Base-by-base conservation (phyloP, 2,329 filamentous ascomycete species). In the Cryphonectria naterciae region DNA sequence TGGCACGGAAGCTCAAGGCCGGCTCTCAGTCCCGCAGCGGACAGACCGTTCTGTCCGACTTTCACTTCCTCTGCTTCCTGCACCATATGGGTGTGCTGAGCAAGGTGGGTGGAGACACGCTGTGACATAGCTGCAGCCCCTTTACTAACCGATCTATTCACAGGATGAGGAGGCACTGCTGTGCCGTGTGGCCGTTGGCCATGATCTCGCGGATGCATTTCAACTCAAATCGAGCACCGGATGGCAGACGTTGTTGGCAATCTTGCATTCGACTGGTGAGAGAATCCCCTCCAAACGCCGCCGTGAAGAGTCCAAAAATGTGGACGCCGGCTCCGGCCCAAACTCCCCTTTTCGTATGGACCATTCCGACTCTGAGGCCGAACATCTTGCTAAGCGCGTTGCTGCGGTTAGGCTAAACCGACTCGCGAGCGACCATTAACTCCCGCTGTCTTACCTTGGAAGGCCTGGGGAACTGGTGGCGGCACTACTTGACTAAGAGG, bases 261-360 rank as follows among this genome's bases (percentile, higher is more conserved):
- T 99, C 81, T 89, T 98, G 84, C 90, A 96, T 90, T 93, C 94
- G 89, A 94, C 93, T 88, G 94, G 95, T 97, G 95, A 97, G 93
- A 92, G 92, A 89, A 89, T 92, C 89, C 91, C 91, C 82, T 39
- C 52, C 15, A 97, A 96, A 87, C 92, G 89, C 79, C 82, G 79
- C 79, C 83, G 83, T 79, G 81, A 76, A 75, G 77, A 78, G 74
- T 77, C 73, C 75, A 75, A 76, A 72, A 70, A 65, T 68, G 25
- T 69, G 43, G 71, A 70, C 43, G 25, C 52, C 39, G 49, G 49
- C 64, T 63, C 67, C 68, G 67, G 67, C 74, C 65, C 69, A 65
- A 73, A 62, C 69, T 75, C 75, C 72, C 73, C 75, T 58, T 76
- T 74, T 52, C 69, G 76, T 77, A 68, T 68, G 75, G 76, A 74